Percentiles rank a stretch among this genome's conserved stretches.
Evolutionary conservation across 1,284 basidiomycete genomes (phyloP).

Genomic region (Phellopilus nigrolimitatus): DNA sequence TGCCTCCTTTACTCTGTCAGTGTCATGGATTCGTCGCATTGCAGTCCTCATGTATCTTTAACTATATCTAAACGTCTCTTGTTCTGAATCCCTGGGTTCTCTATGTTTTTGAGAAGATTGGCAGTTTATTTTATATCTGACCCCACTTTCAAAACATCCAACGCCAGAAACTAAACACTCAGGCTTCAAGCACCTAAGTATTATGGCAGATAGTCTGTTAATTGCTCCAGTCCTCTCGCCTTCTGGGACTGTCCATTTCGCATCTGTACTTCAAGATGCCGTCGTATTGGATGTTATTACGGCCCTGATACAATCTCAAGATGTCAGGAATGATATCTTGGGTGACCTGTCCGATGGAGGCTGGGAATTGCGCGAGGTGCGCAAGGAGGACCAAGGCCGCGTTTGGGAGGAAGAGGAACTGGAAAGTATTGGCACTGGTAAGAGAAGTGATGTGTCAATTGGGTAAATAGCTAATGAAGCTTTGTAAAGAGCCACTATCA

Average conservation of each 20-base stretch:
- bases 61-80: too few relatives aligned
- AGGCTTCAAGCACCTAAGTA: too few relatives aligned
- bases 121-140: too few relatives aligned
- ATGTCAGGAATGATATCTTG: conserved; percentile 50
- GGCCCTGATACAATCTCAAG: conserved; percentile 39
- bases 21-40: too few relatives aligned
- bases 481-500: conserved; percentile 45
- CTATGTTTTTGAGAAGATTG: too few relatives aligned
- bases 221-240: conserved; percentile 59
- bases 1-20: too few relatives aligned
- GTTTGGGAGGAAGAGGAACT: conserved; percentile 69
- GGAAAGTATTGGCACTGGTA: conserved; percentile 58
- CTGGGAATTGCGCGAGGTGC: conserved; percentile 66
- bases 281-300: conserved; percentile 57
- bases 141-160: too few relatives aligned
- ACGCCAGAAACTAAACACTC: too few relatives aligned
- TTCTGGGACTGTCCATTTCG: conserved; percentile 57
- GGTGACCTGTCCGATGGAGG: conserved; percentile 50
- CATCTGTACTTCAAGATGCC: conserved; percentile 47
- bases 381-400: conserved; percentile 52
- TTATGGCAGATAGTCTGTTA: conserved; percentile 38
- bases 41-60: too few relatives aligned
- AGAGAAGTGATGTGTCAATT: conserved; percentile 23
- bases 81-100: too few relatives aligned
- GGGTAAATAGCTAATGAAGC: not conserved